A percentile compares a stretch with the other conserved stretches of the same genome.
Conservation (phyloP, 169 alveolate species). For the Cryptosporidium xiaoi region DNA sequence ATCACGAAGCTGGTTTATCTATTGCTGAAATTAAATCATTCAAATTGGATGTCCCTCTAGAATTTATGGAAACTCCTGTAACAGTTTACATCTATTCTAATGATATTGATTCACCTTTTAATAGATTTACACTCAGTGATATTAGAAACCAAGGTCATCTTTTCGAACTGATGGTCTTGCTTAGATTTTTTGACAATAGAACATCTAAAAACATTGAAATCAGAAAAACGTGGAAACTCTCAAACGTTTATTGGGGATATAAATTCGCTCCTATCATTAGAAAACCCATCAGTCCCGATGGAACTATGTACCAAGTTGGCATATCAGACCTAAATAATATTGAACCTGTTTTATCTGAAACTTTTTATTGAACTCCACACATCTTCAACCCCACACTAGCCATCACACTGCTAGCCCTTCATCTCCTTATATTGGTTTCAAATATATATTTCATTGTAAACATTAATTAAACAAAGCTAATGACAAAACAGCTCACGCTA, state of each 20-base stretch:
- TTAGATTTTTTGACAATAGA: conserved; percentile 78
- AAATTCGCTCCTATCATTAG: conserved; percentile 60
- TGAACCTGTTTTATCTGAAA: conserved; percentile 59
- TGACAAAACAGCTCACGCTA: too few species aligned
- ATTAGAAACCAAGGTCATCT: conserved; percentile 76
- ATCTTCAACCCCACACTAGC: too few species aligned
- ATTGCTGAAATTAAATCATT: conserved; percentile 75
- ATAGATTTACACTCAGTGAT: conserved; percentile 75
- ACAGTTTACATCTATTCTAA: conserved; percentile 77
- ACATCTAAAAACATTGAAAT: conserved; percentile 79
- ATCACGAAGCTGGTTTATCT: conserved; percentile 67
- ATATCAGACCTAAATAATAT: conserved; percentile 55
- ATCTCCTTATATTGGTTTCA: too few species aligned
- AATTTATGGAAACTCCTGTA: conserved; percentile 79
- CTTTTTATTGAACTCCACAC: not conserved
- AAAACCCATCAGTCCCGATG: conserved; percentile 23
- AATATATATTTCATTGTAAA: too few species aligned
- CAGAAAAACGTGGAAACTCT: conserved; percentile 76
- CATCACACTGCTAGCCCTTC: too few species aligned
- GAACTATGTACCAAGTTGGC: conserved; percentile 61
- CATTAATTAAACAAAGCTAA: too few species aligned
- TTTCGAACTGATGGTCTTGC: conserved; percentile 77
- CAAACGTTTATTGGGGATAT: conserved; percentile 60
- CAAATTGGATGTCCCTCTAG: conserved; percentile 79
- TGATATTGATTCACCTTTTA: conserved; percentile 75